A percentile compares a stretch with the other conserved stretches of the same genome.
phyloP scores from a whole-genome alignment of 2,329 filamentous ascomycete species.

The Zymoseptoria ardabiliae region DNA sequence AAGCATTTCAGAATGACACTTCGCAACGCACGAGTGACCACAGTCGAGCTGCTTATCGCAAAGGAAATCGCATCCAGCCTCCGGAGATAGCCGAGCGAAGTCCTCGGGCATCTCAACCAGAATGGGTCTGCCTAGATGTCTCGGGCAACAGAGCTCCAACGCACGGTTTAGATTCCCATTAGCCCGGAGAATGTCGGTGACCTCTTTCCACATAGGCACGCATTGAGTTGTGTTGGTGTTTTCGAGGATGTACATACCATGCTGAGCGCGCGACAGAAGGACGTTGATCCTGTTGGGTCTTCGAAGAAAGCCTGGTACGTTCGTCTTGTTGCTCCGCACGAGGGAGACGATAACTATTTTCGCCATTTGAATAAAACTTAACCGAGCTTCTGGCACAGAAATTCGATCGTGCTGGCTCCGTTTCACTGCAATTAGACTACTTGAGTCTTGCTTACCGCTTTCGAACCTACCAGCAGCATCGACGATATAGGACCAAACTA shows the following conservation, averaged over 20 bases:
- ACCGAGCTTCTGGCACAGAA: no score
- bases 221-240: slow-evolving; percentile 4
- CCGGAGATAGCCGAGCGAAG: slow-evolving; percentile 49
- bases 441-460: no score
- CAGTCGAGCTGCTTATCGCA: slow-evolving; percentile 43
- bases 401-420: no score
- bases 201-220: slow-evolving; percentile 57
- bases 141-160: slow-evolving; percentile 52
- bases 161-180: slow-evolving; percentile 42
- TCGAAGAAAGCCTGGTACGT: slow-evolving; percentile 56
- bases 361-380: no score
- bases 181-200: slow-evolving; percentile 46
- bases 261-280: slow-evolving; percentile 56
- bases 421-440: no score
- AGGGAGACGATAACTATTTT: slow-evolving; percentile 65
- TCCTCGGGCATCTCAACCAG: slow-evolving; percentile 48
- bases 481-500: no score
- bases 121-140: slow-evolving; percentile 50
- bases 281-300: slow-evolving; percentile 65
- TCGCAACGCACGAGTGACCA: slow-evolving; percentile 39
- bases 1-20: slow-evolving; percentile 39
- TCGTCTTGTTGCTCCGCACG: slow-evolving; percentile 57
- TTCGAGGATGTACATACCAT: slow-evolving; percentile 66
- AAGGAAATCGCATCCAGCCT: slow-evolving; percentile 52
- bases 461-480: no score